Evolutionary conservation across 1,284 basidiomycete genomes (phyloP).

Genomic region (Hemileia vastatrix): DNA sequence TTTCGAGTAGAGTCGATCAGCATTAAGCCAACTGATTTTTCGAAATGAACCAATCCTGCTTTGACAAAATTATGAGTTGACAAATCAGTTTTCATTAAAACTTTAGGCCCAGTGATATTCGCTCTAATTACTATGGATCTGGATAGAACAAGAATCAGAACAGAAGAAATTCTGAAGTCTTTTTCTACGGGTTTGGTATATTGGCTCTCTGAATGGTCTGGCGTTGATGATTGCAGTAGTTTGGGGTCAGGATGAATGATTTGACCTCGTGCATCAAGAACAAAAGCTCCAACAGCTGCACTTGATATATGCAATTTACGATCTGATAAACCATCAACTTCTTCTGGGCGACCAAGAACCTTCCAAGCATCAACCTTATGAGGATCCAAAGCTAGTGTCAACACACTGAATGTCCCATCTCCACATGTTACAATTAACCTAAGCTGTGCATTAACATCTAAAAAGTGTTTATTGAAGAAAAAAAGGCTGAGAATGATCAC

Average conservation of each 20-base stretch:
- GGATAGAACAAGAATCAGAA: conserved; percentile 11
- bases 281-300: conserved; percentile 7
- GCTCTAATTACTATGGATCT: not conserved
- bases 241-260: too few species aligned
- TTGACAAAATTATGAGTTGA: conserved; percentile 1
- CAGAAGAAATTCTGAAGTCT: too few species aligned
- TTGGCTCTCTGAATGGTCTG: too few species aligned
- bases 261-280: conserved; percentile 6
- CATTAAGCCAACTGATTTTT: conserved; percentile 5
- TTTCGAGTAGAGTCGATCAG: conserved; percentile 15
- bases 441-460: conserved; percentile 11
- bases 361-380: conserved; percentile 22
- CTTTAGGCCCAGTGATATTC: conserved; percentile 13
- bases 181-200: too few species aligned
- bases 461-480: too few species aligned
- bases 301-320: too few species aligned
- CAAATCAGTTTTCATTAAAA: conserved; percentile 5
- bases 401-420: conserved; percentile 4
- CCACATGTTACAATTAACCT: conserved; percentile 12
- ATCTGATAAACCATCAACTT: too few species aligned
- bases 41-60: conserved; percentile 6
- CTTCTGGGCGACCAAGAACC: too few species aligned
- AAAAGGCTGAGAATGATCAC: too few species aligned
- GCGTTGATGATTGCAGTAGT: too few species aligned
- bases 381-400: conserved; percentile 6